phyloP scores from a whole-genome alignment of 805 yeast genomes.

The Yarrowia sp. region DNA sequence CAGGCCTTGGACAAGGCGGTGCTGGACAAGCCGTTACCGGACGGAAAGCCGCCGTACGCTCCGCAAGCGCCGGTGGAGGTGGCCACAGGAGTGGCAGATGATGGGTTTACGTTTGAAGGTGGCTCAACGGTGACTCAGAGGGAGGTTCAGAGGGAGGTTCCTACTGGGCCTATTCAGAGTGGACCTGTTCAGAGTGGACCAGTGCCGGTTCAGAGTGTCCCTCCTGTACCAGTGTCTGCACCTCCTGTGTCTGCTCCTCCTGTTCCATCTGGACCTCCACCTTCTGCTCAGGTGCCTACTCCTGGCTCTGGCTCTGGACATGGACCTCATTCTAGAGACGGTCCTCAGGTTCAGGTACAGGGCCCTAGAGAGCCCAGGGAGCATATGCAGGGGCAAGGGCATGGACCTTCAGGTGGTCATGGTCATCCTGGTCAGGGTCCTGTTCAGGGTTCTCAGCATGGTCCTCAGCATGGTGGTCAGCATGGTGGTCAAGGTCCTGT shows the following conservation, averaged over 20 bases:
- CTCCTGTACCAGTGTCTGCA: not conserved
- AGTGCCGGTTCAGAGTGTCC: no score
- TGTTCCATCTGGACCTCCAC: not conserved
- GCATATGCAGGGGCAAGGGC: no score
- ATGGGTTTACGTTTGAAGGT: not conserved
- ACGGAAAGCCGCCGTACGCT: not conserved
- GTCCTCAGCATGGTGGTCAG: not conserved
- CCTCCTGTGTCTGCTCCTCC: not conserved
- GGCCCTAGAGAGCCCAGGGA: not conserved
- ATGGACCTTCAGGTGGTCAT: no score
- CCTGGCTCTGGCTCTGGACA: not conserved
- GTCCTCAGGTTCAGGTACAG: not conserved
- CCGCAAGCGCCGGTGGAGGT: not conserved
- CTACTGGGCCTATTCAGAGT: no score
- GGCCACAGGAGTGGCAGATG: constrained; percentile 1
- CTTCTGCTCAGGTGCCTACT: no score
- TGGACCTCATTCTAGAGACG: not conserved
- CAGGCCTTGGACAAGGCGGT: not conserved
- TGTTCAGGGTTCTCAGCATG: not conserved
- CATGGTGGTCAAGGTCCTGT: not conserved
- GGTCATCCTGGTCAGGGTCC: not conserved
- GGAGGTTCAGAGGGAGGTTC: not conserved
- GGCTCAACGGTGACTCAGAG: no score
- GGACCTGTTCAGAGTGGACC: no score
- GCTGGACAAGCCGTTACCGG: constrained; percentile 6